These are phyloP conservation scores for Cucurbita maxima DNA, from an alignment of 306 rosid genomes.

Conservation along the genomic window DNA sequence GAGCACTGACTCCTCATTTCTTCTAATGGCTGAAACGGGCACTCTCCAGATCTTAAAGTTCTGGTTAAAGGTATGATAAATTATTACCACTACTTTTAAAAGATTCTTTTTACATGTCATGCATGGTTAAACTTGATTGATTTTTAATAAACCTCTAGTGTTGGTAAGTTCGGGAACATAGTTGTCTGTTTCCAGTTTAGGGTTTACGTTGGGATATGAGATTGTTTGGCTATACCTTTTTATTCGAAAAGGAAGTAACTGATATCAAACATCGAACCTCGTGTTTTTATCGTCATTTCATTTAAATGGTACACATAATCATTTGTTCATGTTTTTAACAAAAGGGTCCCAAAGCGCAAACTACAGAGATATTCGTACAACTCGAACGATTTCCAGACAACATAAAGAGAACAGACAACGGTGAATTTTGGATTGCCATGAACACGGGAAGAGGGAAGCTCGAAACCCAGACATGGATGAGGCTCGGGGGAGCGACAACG, in stretches of 20 bases:
- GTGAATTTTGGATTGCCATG: slow-evolving; percentile 44
- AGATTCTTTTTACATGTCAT: too few species aligned
- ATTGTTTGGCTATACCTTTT: too few species aligned
- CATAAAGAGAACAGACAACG: slow-evolving; percentile 23
- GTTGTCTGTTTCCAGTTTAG: too few species aligned
- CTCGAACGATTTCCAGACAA: slow-evolving; percentile 38
- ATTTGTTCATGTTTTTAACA: not conserved
- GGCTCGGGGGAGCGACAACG: too few species aligned
- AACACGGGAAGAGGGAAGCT: slow-evolving; percentile 23
- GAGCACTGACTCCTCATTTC: slow-evolving; percentile 33
- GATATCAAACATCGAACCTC: not conserved
- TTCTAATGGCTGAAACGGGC: slow-evolving; percentile 26
- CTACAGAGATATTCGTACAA: slow-evolving; percentile 11
- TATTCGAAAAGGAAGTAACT: too few species aligned
- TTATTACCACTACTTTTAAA: not conserved
- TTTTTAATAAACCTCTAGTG: too few species aligned
- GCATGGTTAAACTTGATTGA: too few species aligned
- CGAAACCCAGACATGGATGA: not conserved
- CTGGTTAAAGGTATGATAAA: slow-evolving; percentile 8
- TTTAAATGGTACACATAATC: not conserved
- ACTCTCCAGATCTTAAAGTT: slow-evolving; percentile 12
- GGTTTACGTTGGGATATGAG: too few species aligned
- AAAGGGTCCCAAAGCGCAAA: slow-evolving; percentile 7
- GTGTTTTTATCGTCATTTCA: not conserved
- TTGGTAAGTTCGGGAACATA: too few species aligned